These are phyloP conservation scores for Immersiporthe knoxdaviesiana DNA, from an alignment of 2,329 filamentous ascomycete species.

Conservation along the genomic window DNA sequence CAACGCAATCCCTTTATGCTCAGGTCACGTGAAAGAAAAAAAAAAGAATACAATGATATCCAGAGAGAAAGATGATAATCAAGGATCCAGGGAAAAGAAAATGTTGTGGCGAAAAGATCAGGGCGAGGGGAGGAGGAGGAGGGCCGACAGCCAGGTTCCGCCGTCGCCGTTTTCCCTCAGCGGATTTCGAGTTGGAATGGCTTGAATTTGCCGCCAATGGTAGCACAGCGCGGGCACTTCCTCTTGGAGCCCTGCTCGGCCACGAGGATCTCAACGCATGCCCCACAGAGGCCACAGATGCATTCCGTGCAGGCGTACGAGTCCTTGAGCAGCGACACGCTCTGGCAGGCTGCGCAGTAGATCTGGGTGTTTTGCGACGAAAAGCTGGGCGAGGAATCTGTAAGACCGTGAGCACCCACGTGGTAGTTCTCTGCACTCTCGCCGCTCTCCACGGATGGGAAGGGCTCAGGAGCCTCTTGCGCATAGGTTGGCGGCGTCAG, in stretches of 20 bases:
- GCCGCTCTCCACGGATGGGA: conserved; percentile 85
- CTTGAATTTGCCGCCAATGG: conserved; percentile 79
- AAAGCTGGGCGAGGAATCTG: conserved; percentile 73
- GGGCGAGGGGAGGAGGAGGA: conserved; percentile 4
- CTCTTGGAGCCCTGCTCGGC: conserved; percentile 74
- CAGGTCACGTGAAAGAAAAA: conserved; percentile 27
- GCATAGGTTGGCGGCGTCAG: conserved; percentile 80
- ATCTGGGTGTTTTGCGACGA: conserved; percentile 80
- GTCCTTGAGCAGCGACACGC: conserved; percentile 75
- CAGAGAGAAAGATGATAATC: not conserved
- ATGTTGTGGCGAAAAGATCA: not conserved
- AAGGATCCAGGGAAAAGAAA: conserved; percentile 6
- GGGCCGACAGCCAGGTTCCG: conserved; percentile 8
- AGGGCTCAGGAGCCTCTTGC: conserved; percentile 72
- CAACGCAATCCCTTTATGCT: conserved; percentile 27
- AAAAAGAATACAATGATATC: conserved; percentile 21
- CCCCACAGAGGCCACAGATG: conserved; percentile 87
- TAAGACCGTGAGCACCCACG: conserved; percentile 66
- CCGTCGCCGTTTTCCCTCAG: conserved; percentile 47
- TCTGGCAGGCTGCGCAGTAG: conserved; percentile 86
- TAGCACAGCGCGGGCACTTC: conserved; percentile 79
- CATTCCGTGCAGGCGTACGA: conserved; percentile 96
- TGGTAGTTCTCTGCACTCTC: conserved; percentile 73
- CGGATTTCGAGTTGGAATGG: conserved; percentile 83
- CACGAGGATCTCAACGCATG: conserved; percentile 82